Evolutionary conservation across 2,329 filamentous ascomycete species (phyloP).

Genomic region (Chaetothyriales sp.): DNA sequence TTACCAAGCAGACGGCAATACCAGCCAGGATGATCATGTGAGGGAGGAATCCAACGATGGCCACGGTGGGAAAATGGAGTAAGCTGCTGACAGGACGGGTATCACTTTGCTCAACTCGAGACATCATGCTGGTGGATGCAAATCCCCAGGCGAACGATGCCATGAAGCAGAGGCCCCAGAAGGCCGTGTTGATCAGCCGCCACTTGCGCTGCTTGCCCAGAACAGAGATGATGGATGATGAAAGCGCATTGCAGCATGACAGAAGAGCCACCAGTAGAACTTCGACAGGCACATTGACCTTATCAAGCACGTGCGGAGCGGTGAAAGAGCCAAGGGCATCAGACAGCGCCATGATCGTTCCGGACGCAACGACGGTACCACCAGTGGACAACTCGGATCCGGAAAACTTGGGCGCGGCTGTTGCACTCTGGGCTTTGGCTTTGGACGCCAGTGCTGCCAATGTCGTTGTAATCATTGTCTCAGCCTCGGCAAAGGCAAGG

Average conservation of each 20-base stretch:
- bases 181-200: slow-evolving; percentile 69
- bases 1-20: slow-evolving; percentile 57
- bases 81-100: slow-evolving; percentile 38
- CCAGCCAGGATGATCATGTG: slow-evolving; percentile 76
- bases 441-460: slow-evolving; percentile 46
- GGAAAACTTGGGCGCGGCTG: slow-evolving; percentile 25
- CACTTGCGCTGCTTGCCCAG: slow-evolving; percentile 64
- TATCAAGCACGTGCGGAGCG: slow-evolving; percentile 48
- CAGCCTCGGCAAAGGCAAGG: slow-evolving; percentile 86
- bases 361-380: slow-evolving; percentile 17
- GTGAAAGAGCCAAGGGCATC: slow-evolving; percentile 18
- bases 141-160: slow-evolving; percentile 66
- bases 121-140: slow-evolving; percentile 29
- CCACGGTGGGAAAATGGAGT: slow-evolving; percentile 81
- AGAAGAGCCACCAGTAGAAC: slow-evolving; percentile 73
- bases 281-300: slow-evolving; percentile 79
- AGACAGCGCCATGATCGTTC: slow-evolving; percentile 24
- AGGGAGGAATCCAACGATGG: slow-evolving; percentile 85
- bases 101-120: slow-evolving; percentile 12
- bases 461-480: slow-evolving; percentile 69
- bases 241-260: slow-evolving; percentile 77
- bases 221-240: slow-evolving; percentile 67
- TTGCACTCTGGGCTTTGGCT: slow-evolving; percentile 1
- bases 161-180: slow-evolving; percentile 90
- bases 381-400: slow-evolving; percentile 27